These are phyloP conservation scores for Candida anutae DNA, from an alignment of 1,139 yeast genomes.

Conservation along the genomic window DNA sequence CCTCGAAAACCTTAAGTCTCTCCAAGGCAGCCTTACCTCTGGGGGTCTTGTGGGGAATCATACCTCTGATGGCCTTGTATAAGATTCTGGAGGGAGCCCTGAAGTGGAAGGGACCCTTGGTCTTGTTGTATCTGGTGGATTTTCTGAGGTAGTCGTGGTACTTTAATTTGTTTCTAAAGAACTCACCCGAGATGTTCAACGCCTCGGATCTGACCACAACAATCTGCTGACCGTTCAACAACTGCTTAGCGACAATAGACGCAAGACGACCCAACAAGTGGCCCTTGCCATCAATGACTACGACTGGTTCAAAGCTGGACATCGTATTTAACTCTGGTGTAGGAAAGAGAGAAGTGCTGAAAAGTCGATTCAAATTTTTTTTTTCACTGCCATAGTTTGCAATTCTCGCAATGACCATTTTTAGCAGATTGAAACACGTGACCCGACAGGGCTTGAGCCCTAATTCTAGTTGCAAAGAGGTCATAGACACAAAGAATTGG, in stretches of 20 bases:
- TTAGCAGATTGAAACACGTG: no score
- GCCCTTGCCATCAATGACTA: conserved; percentile 98
- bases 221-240: conserved; percentile 96
- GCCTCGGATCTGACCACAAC: conserved; percentile 98
- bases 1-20: conserved; percentile 99
- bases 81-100: conserved; percentile 99
- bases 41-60: conserved; percentile 99
- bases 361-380: not conserved
- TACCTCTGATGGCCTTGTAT: conserved; percentile 99
- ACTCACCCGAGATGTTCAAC: conserved; percentile 98
- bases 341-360: conserved; percentile 4
- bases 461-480: no score
- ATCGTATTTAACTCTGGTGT: conserved; percentile 26
- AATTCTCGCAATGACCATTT: no score
- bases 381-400: not conserved
- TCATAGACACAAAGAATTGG: no score
- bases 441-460: no score
- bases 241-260: conserved; percentile 96
- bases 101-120: conserved; percentile 99
- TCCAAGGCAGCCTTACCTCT: conserved; percentile 99
- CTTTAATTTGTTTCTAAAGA: conserved; percentile 99
- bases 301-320: conserved; percentile 94
- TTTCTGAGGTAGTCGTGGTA: conserved; percentile 99
- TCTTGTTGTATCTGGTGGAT: conserved; percentile 98
- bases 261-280: conserved; percentile 99